Evolutionary conservation across 345 rosid species (phyloP).

Genomic region (Eucalyptus viminalis): DNA sequence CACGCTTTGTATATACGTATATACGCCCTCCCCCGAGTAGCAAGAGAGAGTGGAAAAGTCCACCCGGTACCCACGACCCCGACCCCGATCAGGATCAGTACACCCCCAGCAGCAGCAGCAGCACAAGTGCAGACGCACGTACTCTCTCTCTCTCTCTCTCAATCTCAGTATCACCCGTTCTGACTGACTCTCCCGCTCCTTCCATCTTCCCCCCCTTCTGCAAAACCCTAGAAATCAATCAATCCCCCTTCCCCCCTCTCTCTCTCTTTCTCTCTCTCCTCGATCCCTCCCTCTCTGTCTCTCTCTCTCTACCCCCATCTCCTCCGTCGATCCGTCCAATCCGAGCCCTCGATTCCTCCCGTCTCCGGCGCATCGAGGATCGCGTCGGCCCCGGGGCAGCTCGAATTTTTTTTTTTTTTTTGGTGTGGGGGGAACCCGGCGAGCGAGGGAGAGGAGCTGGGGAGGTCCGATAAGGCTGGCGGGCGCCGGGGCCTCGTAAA

Average conservation of each 20-base stretch:
- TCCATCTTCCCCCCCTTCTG: neutral
- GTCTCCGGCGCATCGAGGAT: neutral
- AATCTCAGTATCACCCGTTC: neutral
- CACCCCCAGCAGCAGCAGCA: neutral
- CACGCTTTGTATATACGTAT: neutral
- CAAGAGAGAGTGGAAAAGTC: neutral
- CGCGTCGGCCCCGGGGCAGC: neutral
- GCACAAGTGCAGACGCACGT: neutral
- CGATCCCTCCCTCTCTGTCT: neutral
- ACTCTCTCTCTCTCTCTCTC: neutral
- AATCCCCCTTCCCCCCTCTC: neutral
- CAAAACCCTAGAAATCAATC: slow-evolving; percentile 28
- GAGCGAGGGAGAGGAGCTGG: neutral
- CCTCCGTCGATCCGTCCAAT: neutral
- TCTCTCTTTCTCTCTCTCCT: neutral
- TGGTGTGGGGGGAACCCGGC: too few species aligned
- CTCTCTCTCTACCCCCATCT: neutral
- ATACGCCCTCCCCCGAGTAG: neutral
- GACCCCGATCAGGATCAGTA: neutral
- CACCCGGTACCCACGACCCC: neutral
- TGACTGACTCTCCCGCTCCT: neutral
- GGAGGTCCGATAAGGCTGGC: slow-evolving; percentile 20
- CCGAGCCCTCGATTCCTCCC: neutral
- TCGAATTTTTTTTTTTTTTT: neutral
- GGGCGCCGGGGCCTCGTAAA: slow-evolving; percentile 23